phyloP scores from a whole-genome alignment of 306 rosid genomes.

The Fragaria nilgerrensis region DNA sequence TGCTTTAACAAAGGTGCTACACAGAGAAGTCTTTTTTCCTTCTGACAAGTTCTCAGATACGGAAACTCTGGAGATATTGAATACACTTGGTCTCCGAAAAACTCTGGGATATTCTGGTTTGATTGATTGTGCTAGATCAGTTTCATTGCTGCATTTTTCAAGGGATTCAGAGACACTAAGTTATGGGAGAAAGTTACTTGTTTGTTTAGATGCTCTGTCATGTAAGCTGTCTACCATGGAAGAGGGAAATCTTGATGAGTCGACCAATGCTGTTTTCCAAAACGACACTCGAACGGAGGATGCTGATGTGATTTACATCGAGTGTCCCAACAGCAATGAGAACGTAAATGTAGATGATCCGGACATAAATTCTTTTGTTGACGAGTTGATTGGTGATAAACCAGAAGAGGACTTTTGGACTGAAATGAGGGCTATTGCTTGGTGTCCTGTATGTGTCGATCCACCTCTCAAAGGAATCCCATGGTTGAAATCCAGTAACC shows the following conservation, averaged over 20 bases:
- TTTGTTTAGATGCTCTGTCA: constrained; percentile 57
- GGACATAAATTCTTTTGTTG: constrained; percentile 42
- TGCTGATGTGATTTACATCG: constrained; percentile 32
- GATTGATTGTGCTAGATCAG: constrained; percentile 90
- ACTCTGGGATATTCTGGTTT: constrained; percentile 85
- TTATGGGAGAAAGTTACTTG: constrained; percentile 58
- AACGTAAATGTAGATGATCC: constrained; percentile 31
- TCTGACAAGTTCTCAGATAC: constrained; percentile 67
- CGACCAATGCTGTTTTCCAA: constrained; percentile 25
- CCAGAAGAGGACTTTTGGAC: constrained; percentile 89
- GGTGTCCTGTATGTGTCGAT: constrained; percentile 84
- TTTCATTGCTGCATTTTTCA: constrained; percentile 61
- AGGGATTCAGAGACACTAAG: constrained; percentile 48
- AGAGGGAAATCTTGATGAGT: constrained; percentile 44
- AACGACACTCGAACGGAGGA: constrained; percentile 23
- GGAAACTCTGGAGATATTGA: constrained; percentile 68
- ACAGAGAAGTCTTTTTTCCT: constrained; percentile 67
- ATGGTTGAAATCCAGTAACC: constrained; percentile 63
- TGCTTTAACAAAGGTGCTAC: constrained; percentile 61
- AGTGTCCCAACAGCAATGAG: constrained; percentile 34
- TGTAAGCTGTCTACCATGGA: constrained; percentile 49
- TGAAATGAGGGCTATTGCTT: constrained; percentile 69
- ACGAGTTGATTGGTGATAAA: constrained; percentile 47
- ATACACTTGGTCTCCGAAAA: constrained; percentile 76
- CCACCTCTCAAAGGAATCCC: constrained; percentile 79